Percentiles rank a stretch among this genome's conserved stretches.
phyloP scores from a whole-genome alignment of 768 basidiomycete species.

The Coprinellus micaceus region DNA sequence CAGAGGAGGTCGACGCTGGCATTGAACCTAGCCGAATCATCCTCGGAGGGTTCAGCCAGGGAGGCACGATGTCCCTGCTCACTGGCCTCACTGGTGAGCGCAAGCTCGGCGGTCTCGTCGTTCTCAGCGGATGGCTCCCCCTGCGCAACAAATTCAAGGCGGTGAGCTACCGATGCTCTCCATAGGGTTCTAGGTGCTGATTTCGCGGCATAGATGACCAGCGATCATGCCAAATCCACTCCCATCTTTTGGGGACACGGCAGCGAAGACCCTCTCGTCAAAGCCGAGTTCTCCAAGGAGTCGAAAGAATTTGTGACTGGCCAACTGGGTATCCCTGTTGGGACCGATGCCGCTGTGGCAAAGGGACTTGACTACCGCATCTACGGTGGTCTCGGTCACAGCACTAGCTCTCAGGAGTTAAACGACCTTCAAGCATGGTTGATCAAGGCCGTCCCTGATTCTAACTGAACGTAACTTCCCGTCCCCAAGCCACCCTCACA shows the following conservation, averaged over 20 bases:
- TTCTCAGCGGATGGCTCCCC: slow-evolving; percentile 79
- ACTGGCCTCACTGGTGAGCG: slow-evolving; percentile 64
- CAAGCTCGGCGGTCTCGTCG: slow-evolving; percentile 67
- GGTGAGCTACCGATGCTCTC: too few relatives aligned
- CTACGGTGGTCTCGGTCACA: slow-evolving; percentile 69
- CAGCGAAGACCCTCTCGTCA: slow-evolving; percentile 69
- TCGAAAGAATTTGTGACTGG: slow-evolving; percentile 57
- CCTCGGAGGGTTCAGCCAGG: slow-evolving; percentile 88
- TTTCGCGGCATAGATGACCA: slow-evolving; percentile 67
- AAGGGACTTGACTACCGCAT: slow-evolving; percentile 64
- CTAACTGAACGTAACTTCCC: slow-evolving; percentile 22
- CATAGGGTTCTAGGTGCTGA: too few relatives aligned
- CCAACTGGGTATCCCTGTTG: slow-evolving; percentile 47
- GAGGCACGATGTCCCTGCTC: slow-evolving; percentile 74
- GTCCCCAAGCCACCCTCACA: background rate
- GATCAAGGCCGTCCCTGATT: slow-evolving; percentile 41
- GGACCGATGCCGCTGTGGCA: slow-evolving; percentile 20
- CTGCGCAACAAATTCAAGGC: slow-evolving; percentile 60
- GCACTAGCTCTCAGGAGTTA: slow-evolving; percentile 60
- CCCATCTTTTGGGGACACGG: slow-evolving; percentile 92
- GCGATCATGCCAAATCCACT: slow-evolving; percentile 52
- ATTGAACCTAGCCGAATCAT: slow-evolving; percentile 69
- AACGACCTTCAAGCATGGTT: slow-evolving; percentile 71
- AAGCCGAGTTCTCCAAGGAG: slow-evolving; percentile 45
- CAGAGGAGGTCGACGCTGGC: slow-evolving; percentile 69